phyloP scores from a whole-genome alignment of 495 filamentous ascomycete species.

The Aspergillus bertholletiae region DNA sequence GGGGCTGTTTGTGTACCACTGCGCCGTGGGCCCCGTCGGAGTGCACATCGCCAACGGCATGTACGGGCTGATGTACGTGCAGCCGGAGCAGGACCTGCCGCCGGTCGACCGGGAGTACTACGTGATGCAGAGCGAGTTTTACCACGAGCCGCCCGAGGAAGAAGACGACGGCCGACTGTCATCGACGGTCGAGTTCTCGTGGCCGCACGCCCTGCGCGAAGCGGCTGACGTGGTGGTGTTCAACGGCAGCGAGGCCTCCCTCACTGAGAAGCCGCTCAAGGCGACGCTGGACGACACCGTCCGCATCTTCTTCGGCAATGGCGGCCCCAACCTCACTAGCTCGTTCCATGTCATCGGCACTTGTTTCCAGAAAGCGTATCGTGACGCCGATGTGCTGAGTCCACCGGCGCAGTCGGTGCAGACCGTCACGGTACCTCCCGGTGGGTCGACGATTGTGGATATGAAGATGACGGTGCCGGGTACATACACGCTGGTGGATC shows the following conservation, averaged over 20 bases:
- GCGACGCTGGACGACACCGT: conserved; percentile 12
- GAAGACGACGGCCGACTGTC: conserved; percentile 12
- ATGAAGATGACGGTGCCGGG: conserved; percentile 19
- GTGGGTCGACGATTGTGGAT: conserved; percentile 13
- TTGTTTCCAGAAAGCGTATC: conserved; percentile 12
- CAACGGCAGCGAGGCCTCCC: conserved; percentile 13
- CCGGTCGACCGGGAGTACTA: conserved; percentile 21
- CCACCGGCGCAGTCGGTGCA: conserved; percentile 13
- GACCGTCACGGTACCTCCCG: conserved; percentile 11
- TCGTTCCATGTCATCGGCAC: conserved; percentile 22
- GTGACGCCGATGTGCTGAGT: conserved; percentile 16
- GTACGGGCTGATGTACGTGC: conserved; percentile 18
- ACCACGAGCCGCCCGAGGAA: conserved; percentile 19
- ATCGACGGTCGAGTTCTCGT: conserved; percentile 15
- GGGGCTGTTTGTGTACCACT: conserved; percentile 17
- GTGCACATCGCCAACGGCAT: conserved; percentile 24
- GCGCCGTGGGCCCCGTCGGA: conserved; percentile 17
- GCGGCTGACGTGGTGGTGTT: conserved; percentile 16
- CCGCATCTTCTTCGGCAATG: conserved; percentile 18
- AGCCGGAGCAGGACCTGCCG: conserved; percentile 13
- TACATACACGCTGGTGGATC: conserved; percentile 20
- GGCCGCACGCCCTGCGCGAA: conserved; percentile 17
- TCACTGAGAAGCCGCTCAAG: conserved; percentile 14
- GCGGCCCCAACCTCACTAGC: conserved; percentile 18
- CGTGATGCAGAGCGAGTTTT: conserved; percentile 25